Evolutionary conservation across 75 land plant species (phyloP).

Genomic region (Picea glauca): DNA sequence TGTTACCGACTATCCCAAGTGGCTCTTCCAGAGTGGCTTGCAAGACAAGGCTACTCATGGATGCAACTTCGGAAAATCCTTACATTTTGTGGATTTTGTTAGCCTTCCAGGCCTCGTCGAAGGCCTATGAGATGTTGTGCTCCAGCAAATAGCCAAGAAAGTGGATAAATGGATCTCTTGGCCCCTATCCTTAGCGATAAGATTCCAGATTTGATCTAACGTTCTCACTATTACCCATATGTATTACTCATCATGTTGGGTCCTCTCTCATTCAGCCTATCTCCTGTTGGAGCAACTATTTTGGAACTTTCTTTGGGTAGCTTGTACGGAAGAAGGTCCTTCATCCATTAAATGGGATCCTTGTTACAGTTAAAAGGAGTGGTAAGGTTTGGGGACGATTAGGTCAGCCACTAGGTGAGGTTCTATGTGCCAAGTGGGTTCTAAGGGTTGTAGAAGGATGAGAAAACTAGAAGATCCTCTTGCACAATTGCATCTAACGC

Average conservation of each 20-base stretch:
- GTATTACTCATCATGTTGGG: not conserved
- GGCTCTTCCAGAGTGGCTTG: not conserved
- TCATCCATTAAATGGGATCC: not conserved
- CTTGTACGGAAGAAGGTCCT: not conserved
- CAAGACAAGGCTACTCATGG: not conserved
- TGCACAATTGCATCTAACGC: no score
- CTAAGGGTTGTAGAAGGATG: not conserved
- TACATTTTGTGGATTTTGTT: not conserved
- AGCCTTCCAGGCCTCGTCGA: not conserved
- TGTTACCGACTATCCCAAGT: not conserved
- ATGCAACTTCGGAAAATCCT: not conserved
- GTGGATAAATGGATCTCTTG: not conserved
- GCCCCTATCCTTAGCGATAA: not conserved
- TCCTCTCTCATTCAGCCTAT: not conserved
- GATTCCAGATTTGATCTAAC: not conserved
- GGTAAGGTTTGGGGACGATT: not conserved
- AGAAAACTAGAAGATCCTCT: not conserved
- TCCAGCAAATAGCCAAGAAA: not conserved
- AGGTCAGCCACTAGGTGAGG: not conserved
- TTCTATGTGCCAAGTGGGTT: not conserved
- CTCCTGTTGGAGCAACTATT: not conserved
- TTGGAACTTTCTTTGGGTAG: not conserved
- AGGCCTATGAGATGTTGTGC: not conserved
- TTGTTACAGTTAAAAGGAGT: not conserved
- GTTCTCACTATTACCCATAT: not conserved